Conservation (phyloP, 2,329 filamentous ascomycete genomes). For the Knoxdaviesia capensis region DNA sequence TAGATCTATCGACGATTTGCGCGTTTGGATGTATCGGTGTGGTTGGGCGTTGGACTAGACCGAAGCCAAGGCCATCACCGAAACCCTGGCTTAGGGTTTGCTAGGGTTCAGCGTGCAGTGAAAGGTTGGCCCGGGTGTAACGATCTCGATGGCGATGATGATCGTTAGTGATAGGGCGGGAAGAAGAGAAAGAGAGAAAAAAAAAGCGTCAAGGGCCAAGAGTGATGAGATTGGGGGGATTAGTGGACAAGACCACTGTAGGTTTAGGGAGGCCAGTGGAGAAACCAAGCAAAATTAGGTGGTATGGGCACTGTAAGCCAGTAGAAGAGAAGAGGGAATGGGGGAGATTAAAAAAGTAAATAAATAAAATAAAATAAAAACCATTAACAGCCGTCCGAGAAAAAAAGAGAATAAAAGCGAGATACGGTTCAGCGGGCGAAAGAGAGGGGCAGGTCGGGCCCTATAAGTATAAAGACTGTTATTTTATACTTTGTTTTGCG, state of each 20-base stretch:
- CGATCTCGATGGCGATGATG: not conserved
- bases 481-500: constrained; percentile 18
- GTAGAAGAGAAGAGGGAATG: not conserved
- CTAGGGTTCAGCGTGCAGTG: not conserved
- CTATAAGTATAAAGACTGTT: constrained; percentile 22
- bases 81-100: too few relatives aligned
- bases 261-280: not conserved
- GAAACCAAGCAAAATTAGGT: not conserved
- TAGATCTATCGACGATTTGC: too few relatives aligned
- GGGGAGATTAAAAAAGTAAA: not conserved
- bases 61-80: too few relatives aligned
- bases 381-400: not conserved
- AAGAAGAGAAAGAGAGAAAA: not conserved
- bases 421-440: constrained; percentile 4
- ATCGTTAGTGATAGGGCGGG: too few relatives aligned
- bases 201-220: not conserved
- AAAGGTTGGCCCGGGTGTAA: not conserved
- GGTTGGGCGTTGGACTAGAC: too few relatives aligned
- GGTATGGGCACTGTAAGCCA: not conserved
- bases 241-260: not conserved
- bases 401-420: not conserved
- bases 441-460: constrained; percentile 21
- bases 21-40: too few relatives aligned
- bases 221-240: not conserved
- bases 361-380: not conserved